Evolutionary conservation across 208 protist genomes (phyloP).

Genomic region (Phytomonas sp.): DNA sequence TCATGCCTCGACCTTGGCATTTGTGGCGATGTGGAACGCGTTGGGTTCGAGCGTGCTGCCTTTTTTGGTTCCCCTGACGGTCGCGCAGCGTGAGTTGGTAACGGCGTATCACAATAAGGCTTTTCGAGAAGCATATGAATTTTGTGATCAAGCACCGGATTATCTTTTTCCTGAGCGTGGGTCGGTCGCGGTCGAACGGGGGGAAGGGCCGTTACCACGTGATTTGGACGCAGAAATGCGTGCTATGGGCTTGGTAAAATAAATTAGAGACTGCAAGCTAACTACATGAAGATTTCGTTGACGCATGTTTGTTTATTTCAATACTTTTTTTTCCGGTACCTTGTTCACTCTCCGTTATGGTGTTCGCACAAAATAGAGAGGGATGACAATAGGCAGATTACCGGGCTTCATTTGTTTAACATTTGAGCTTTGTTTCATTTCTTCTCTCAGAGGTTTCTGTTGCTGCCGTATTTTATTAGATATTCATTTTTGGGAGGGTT

Average conservation of each 20-base stretch:
- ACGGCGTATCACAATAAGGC: slow-evolving; percentile 36
- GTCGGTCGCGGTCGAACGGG: neutral
- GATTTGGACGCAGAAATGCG: neutral
- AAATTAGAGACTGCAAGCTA: neutral
- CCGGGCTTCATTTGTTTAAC: neutral
- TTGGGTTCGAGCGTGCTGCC: slow-evolving; percentile 28
- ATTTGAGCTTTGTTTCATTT: neutral
- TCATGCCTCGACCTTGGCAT: slow-evolving; percentile 13
- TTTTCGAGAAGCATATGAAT: neutral
- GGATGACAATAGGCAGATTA: neutral
- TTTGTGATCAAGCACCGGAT: neutral
- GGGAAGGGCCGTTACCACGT: neutral
- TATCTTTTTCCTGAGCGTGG: neutral
- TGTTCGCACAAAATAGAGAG: slow-evolving; percentile 1
- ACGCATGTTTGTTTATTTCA: neutral
- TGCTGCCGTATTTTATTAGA: neutral
- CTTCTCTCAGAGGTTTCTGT: neutral
- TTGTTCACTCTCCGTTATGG: neutral
- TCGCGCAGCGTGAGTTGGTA: slow-evolving; percentile 45
- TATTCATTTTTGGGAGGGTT: neutral
- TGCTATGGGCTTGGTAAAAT: neutral
- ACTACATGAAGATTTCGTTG: slow-evolving; percentile 3
- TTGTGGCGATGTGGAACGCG: slow-evolving; percentile 14
- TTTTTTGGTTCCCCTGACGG: slow-evolving; percentile 33
- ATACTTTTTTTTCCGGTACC: neutral